phyloP scores from a whole-genome alignment of 805 yeast species.

The Saccharomycopsis fibuligera region DNA sequence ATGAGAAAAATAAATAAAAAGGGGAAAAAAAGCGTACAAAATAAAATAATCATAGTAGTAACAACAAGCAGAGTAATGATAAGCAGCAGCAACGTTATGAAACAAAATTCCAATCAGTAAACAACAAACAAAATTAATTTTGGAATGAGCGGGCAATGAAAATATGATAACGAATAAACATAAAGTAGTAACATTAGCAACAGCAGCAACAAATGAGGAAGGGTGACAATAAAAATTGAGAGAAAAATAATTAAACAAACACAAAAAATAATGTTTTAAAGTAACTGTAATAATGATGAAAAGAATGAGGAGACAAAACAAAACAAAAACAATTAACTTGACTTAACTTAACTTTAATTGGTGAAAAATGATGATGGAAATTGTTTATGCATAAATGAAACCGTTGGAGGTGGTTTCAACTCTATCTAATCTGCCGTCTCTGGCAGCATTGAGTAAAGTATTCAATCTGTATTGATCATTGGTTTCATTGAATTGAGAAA shows the following conservation, averaged over 20 bases:
- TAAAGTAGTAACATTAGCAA: neutral
- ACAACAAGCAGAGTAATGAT: too few species aligned
- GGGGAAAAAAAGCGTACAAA: too few species aligned
- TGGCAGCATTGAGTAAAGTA: conserved; percentile 47
- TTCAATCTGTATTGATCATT: conserved; percentile 37
- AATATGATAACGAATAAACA: too few species aligned
- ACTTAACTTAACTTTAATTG: neutral
- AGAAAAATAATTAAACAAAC: neutral
- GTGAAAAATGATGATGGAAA: neutral
- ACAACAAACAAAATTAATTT: too few species aligned
- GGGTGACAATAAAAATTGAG: neutral
- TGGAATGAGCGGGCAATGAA: too few species aligned
- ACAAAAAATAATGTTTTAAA: neutral
- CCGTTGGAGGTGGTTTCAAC: conserved; percentile 43
- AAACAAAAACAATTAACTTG: neutral
- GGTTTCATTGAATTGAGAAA: conserved; percentile 18
- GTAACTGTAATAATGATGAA: neutral
- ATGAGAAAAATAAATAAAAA: too few species aligned
- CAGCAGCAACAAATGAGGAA: neutral
- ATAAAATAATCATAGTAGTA: too few species aligned
- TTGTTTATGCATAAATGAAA: conserved; percentile 20
- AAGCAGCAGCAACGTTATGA: too few species aligned
- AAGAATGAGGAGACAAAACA: neutral
- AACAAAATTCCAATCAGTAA: too few species aligned
- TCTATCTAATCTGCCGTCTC: conserved; percentile 49